These are phyloP conservation scores for Schizosaccharomyces japonicus DNA, from an alignment of 805 yeast genomes.

Conservation along the genomic window DNA sequence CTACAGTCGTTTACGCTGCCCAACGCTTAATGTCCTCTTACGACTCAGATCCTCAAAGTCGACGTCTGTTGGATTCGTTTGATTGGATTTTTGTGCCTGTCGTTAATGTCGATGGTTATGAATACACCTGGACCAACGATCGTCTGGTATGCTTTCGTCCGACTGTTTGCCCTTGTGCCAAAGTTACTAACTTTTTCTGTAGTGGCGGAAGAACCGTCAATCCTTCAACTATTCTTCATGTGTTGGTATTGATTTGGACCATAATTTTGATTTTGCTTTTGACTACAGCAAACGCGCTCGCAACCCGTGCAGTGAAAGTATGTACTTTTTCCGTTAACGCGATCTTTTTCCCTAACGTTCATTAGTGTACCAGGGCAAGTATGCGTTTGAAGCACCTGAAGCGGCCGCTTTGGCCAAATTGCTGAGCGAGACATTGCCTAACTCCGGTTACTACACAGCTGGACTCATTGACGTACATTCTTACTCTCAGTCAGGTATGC, in stretches of 20 bases:
- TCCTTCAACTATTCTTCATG: constrained; percentile 42
- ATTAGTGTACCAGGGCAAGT: constrained; percentile 42
- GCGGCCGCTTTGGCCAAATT: constrained; percentile 15
- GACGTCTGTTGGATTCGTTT: constrained; percentile 28
- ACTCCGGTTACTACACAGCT: constrained; percentile 27
- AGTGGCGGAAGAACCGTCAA: constrained; percentile 74
- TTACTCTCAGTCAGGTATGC: constrained; percentile 42
- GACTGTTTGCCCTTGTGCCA: neutral
- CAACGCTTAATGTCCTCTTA: constrained; percentile 26
- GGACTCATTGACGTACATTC: constrained; percentile 72
- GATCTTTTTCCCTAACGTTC: neutral
- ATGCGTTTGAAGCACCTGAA: constrained; percentile 43
- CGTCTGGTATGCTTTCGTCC: constrained; percentile 27
- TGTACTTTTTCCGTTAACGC: neutral
- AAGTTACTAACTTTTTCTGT: neutral
- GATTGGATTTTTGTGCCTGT: constrained; percentile 65
- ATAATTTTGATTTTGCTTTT: constrained; percentile 14
- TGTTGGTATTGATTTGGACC: constrained; percentile 68
- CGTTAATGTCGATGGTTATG: constrained; percentile 79
- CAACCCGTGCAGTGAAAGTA: constrained; percentile 2
- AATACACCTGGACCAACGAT: constrained; percentile 54
- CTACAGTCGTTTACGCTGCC: constrained; percentile 38
- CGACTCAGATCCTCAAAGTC: constrained; percentile 21
- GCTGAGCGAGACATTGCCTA: constrained; percentile 9
- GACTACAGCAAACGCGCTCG: neutral